Percentiles rank a stretch among this genome's conserved stretches.
Conservation (phyloP, 495 filamentous ascomycete species). For the Penicillium egyptiacum region DNA sequence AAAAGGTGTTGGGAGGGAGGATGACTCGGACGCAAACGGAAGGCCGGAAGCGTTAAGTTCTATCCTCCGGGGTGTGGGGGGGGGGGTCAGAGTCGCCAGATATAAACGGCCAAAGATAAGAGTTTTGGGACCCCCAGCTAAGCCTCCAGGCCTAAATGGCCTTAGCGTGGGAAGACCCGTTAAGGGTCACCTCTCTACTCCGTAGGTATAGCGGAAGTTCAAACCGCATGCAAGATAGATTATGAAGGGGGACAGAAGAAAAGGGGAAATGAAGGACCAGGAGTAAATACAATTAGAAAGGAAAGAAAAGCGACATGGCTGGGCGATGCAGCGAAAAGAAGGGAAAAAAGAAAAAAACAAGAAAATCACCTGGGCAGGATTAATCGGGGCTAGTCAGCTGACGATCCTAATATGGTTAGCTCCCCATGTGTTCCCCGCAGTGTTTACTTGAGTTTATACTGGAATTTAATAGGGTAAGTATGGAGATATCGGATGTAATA, state of each 20-base stretch:
- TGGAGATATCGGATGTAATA: not conserved
- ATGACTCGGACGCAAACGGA: conserved; percentile 17
- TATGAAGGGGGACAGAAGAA: not conserved
- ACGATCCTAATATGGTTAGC: conserved; percentile 6
- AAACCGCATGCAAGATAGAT: conserved; percentile 5
- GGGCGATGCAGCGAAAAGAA: conserved; percentile 3
- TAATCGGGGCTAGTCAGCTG: conserved; percentile 9
- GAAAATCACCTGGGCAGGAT: not conserved
- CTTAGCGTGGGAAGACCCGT: conserved; percentile 31
- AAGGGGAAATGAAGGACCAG: conserved; percentile 7
- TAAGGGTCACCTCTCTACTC: conserved; percentile 16
- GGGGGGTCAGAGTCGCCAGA: conserved; percentile 1
- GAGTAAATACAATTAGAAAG: conserved; percentile 5
- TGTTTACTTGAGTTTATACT: conserved; percentile 13
- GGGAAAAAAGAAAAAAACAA: not conserved
- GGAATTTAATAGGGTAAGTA: not conserved
- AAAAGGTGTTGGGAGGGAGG: not conserved
- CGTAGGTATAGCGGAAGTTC: conserved; percentile 15
- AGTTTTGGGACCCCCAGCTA: conserved; percentile 13
- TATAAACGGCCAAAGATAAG: conserved; percentile 19
- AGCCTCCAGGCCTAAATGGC: conserved; percentile 29
- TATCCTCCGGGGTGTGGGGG: conserved; percentile 1
- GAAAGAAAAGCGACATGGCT: conserved; percentile 10
- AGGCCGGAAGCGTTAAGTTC: conserved; percentile 3
- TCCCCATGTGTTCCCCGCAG: conserved; percentile 12